Evolutionary conservation across 1,284 basidiomycete species (phyloP).

Genomic region (Dichomitus squalens): DNA sequence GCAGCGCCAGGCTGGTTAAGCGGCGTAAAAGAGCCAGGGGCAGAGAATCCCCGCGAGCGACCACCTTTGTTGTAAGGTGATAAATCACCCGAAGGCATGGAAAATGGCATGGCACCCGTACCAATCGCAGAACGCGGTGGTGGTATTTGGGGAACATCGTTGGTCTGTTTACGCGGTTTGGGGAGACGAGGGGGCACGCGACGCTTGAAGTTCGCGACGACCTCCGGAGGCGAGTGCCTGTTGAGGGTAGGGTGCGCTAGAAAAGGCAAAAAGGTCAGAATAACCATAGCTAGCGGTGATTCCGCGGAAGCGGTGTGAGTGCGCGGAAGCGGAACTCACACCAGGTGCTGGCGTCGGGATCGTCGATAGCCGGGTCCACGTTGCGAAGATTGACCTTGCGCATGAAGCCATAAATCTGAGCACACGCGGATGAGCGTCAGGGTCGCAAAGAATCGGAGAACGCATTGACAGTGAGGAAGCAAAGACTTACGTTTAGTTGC

Average conservation of each 20-base stretch:
- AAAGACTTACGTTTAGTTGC: slow-evolving; percentile 82
- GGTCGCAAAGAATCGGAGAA: slow-evolving; percentile 29
- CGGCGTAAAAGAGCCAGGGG: slow-evolving; percentile 75
- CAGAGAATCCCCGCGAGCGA: slow-evolving; percentile 77
- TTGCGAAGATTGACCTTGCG: slow-evolving; percentile 91
- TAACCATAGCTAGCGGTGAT: slow-evolving; percentile 4
- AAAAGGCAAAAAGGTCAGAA: slow-evolving; percentile 21
- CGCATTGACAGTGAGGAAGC: slow-evolving; percentile 27
- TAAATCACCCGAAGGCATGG: slow-evolving; percentile 52
- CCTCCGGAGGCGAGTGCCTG: slow-evolving; percentile 82
- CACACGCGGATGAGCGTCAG: slow-evolving; percentile 28
- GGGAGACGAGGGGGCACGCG: slow-evolving; percentile 89
- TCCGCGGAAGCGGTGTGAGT: slow-evolving; percentile 4
- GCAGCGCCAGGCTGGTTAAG: slow-evolving; percentile 55
- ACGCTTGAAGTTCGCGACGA: slow-evolving; percentile 89
- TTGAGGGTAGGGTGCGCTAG: slow-evolving; percentile 86
- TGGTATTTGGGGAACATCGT: slow-evolving; percentile 61
- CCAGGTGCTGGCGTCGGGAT: slow-evolving; percentile 93
- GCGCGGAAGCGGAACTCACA: slow-evolving; percentile 58
- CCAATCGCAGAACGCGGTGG: slow-evolving; percentile 73
- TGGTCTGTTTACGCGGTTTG: slow-evolving; percentile 78
- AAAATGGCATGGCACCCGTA: slow-evolving; percentile 61
- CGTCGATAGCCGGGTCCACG: slow-evolving; percentile 88
- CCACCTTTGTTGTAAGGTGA: slow-evolving; percentile 48
- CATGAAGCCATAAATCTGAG: slow-evolving; percentile 91